Base-by-base conservation (phyloP, 371 early-diverging fungal species). In the Amoeboaphelidium occidentale region DNA sequence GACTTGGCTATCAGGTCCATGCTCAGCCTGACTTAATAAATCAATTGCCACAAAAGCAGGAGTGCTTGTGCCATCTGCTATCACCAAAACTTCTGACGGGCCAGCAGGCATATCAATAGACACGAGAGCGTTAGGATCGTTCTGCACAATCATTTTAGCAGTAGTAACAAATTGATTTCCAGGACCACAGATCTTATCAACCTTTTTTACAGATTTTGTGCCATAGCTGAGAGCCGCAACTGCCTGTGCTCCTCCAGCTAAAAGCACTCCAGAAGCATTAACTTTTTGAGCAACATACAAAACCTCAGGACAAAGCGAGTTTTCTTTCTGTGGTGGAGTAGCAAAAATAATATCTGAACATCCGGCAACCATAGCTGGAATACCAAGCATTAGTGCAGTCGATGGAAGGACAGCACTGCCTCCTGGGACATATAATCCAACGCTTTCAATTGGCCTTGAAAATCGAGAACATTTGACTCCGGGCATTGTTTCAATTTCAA, bases 101-200 rank as follows among this genome's bases (percentile, higher is more conserved):
- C 96, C 96, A 14, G 96, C 96, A 6, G 96, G 96, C 91, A 96
- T 93, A 66, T 96, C 97, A 52, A 93, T 92, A 23, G 93, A 71
- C 1, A 89, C 78, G 67, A 93, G 69, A 42, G 87, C 86, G 0
- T 81, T 71, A 43, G 76, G 78, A 53, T 93, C 94, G 60, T 84
- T 88, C 64, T 82, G 90, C 1, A 79, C 79, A 27, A 83, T 57
- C 91, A 96, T 91, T 68, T 96, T 96, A 50, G 97, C 93, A 1
- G 92, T 87, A 2, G 97, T 96, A 13, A 96, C 97, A 61, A 82
- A 96, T 63, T 96, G 97, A 62, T 96, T 96, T 44, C 97, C 97
- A 20, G 94, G 97, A 43, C 97, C 97, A 62, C 86, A 93, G 58
- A 96, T 93, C 73, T 96, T 96, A 64, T 93, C 94, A 0, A 92